These are phyloP conservation scores for Ceratobasidium sp. DNA, from an alignment of 1,284 basidiomycete genomes.

Conservation along the genomic window DNA sequence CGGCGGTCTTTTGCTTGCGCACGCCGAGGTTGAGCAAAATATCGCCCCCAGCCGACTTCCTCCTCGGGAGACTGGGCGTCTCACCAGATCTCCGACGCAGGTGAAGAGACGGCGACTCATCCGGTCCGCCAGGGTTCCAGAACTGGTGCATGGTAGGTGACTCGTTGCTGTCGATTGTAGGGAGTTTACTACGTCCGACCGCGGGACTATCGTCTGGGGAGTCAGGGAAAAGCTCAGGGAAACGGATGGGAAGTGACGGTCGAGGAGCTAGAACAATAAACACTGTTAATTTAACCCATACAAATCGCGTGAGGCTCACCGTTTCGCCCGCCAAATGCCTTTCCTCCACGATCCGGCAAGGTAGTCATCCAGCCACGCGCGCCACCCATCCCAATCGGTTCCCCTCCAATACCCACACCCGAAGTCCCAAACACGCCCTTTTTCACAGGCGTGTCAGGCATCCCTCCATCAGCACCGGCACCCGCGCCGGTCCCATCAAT, in stretches of 20 bases:
- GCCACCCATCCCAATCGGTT: constrained; percentile 36
- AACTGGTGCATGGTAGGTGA: constrained; percentile 34
- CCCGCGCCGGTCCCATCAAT: constrained; percentile 60
- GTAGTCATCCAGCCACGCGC: constrained; percentile 38
- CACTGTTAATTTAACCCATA: background rate
- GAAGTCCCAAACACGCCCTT: constrained; percentile 54
- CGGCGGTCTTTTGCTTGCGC: constrained; percentile 16
- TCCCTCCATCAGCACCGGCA: constrained; percentile 67
- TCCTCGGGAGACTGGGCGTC: background rate
- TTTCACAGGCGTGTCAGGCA: constrained; percentile 84
- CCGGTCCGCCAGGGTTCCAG: constrained; percentile 17
- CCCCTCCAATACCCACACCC: background rate
- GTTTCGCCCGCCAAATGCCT: constrained; percentile 36
- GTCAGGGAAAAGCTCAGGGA: constrained; percentile 35
- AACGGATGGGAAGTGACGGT: constrained; percentile 31
- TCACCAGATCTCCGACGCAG: constrained; percentile 36
- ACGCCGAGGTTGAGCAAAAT: constrained; percentile 1
- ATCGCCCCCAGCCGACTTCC: constrained; percentile 24
- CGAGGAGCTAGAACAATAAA: constrained; percentile 11
- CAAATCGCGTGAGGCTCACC: background rate
- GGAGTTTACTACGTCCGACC: constrained; percentile 22
- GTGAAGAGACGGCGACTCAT: constrained; percentile 30
- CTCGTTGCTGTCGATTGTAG: constrained; percentile 28
- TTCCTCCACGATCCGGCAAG: constrained; percentile 33
- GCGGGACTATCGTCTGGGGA: constrained; percentile 41